Percentiles rank a stretch among this genome's conserved stretches.
Conservation (phyloP, 75 land plant genomes). For the Ceratopteris richardii region DNA sequence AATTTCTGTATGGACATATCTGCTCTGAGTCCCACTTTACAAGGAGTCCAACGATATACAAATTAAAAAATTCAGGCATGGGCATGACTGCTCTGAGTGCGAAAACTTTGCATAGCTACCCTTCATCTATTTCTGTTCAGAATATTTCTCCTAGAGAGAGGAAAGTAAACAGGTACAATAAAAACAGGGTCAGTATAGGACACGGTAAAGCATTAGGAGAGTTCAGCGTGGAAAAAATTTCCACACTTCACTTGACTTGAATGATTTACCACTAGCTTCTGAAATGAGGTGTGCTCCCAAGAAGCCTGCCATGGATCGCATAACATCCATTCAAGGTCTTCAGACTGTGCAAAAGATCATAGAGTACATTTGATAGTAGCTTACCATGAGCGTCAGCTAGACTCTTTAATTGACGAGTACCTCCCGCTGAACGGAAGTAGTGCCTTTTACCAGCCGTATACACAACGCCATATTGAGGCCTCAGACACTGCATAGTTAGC, state of each 20-base stretch:
- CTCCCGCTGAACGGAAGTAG: constrained; percentile 89
- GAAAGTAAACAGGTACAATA: not conserved
- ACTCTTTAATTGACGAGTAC: constrained; percentile 65
- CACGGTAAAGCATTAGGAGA: not conserved
- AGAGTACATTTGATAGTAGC: not conserved
- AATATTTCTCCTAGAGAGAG: too few species aligned
- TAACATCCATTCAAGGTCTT: not conserved
- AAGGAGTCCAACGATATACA: not conserved
- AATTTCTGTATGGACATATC: too few species aligned
- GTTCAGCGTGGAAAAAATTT: constrained; percentile 10
- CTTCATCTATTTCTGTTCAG: too few species aligned
- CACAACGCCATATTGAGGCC: constrained; percentile 59
- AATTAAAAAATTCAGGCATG: not conserved
- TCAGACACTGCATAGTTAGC: constrained; percentile 46
- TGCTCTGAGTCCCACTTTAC: too few species aligned
- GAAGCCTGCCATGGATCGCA: constrained; percentile 1
- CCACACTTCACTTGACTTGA: constrained; percentile 9
- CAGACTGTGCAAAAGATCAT: not conserved
- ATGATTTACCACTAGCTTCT: constrained; percentile 3
- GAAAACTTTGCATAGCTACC: too few species aligned
- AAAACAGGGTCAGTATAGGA: not conserved
- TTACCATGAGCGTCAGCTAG: constrained; percentile 83
- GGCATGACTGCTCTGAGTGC: too few species aligned
- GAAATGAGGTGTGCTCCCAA: constrained; percentile 14
- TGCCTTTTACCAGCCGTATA: constrained; percentile 93